phyloP scores from a whole-genome alignment of 257 asterid genomes.

The Solanum tarapatanum region DNA sequence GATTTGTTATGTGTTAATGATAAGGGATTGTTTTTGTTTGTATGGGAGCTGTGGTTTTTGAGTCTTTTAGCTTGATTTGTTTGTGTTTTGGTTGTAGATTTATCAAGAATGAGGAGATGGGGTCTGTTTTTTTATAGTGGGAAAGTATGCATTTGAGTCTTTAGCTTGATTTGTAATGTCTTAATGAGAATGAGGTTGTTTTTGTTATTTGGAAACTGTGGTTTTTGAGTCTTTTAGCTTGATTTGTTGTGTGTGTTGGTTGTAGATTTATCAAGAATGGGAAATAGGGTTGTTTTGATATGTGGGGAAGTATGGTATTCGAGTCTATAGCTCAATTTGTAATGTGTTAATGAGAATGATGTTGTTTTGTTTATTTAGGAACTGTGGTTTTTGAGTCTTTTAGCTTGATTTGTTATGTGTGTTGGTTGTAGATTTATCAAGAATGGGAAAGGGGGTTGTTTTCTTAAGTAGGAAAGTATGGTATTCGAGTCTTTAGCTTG shows the following conservation, averaged over 20 bases:
- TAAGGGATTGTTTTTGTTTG: not conserved
- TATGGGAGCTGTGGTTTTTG: not conserved
- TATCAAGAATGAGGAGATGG: not conserved
- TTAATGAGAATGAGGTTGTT: constrained; percentile 8
- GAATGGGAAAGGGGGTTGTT: not conserved
- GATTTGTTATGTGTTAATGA: not conserved
- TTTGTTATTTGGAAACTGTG: not conserved
- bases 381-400: not conserved
- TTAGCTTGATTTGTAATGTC: not conserved
- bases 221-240: not conserved
- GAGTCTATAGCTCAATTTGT: not conserved
- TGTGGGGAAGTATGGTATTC: not conserved
- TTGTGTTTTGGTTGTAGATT: not conserved
- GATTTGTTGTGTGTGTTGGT: not conserved
- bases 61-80: not conserved
- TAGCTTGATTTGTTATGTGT: not conserved
- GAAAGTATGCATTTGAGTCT: not conserved
- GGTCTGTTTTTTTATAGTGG: not conserved
- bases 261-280: not conserved
- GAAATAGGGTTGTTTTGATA: not conserved
- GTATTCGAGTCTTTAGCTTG: not conserved
- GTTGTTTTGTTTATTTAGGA: not conserved
- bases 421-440: too few relatives aligned
- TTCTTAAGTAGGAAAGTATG: not conserved
- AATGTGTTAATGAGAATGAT: constrained; percentile 11